phyloP scores from a whole-genome alignment of 495 filamentous ascomycete species.

The Talaromyces adpressus region DNA sequence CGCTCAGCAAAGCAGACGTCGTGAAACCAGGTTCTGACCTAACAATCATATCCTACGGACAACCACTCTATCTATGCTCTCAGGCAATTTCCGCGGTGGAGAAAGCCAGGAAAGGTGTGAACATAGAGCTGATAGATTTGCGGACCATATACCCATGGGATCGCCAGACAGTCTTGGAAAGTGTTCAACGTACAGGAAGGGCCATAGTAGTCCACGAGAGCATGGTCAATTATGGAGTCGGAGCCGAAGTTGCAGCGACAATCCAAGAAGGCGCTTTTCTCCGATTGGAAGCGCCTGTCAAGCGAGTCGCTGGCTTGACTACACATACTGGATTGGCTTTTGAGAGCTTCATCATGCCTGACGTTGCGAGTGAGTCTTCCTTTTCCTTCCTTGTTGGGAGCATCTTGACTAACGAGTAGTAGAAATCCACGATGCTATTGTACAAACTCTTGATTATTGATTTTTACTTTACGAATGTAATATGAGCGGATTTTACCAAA shows the following conservation, averaged over 20 bases:
- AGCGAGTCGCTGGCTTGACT: conserved; percentile 86
- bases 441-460: conserved; percentile 52
- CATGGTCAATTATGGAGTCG: conserved; percentile 91
- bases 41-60: conserved; percentile 86
- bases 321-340: conserved; percentile 76
- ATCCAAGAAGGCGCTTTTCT: conserved; percentile 88
- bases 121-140: conserved; percentile 84
- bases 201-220: conserved; percentile 93
- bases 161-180: conserved; percentile 70
- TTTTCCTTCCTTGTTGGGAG: background rate
- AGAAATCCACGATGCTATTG: conserved; percentile 64
- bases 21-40: conserved; percentile 77
- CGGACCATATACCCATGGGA: conserved; percentile 96
- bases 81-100: conserved; percentile 75
- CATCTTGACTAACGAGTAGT: background rate
- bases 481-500: background rate
- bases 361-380: conserved; percentile 73
- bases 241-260: conserved; percentile 87
- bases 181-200: conserved; percentile 83
- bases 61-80: conserved; percentile 82
- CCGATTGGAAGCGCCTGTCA: conserved; percentile 84
- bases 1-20: conserved; percentile 82
- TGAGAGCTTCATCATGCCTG: conserved; percentile 84
- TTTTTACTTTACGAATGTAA: background rate
- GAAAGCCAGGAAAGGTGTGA: conserved; percentile 64